Evolutionary conservation across 257 asterid genomes (phyloP), one percentile per base, ranked within the genome.

Genomic region (Rhazya stricta): DNA sequence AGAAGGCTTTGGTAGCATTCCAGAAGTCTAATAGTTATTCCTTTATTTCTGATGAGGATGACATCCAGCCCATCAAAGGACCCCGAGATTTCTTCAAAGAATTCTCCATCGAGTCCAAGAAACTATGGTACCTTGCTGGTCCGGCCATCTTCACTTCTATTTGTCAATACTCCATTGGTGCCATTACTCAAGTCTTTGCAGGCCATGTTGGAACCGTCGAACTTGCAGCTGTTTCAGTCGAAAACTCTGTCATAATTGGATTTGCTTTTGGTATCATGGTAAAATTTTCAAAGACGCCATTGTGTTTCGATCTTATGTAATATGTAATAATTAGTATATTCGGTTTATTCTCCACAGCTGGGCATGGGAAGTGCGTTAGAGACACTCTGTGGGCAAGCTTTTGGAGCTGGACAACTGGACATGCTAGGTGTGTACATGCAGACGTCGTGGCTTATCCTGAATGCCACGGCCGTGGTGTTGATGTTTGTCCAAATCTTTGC

Each of bases 331-430:
- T 27, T 11, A 56, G 21, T 1, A 21, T 21, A 2, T 21, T 12
- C 29, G 1, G 18, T 65, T 5, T 1, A n/a, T 21, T 18, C 11
- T 30, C 10, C 25, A 60, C 78, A 84, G 93, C 19, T 80, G 76
- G 90, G 90, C 12, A 86, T 86, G 88, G 90, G 90, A 46, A 89
- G 89, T 73, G 94, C 94, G 1, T 51, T 89, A 19, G 90, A 86
- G 67, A 89, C 94, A 1, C 84, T 89, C 0, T 89, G 94, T 39
- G 94, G 94, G 9, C 91, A 89, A 74, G 94, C 91, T 1, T 89
- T 51, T 39, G 94, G 94, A 29, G 94, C 91, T 4, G 86, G 89
- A 9, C 88, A 89, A 23, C 0, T 86, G 3, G 82, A 82, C 30
- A 86, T 89, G 90, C 80, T 86, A 4, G 88, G 91, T 9, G 80